Evolutionary conservation across 768 basidiomycete genomes (phyloP), one percentile per base, ranked within the genome.

Genomic region (Lactarius hengduanensis): DNA sequence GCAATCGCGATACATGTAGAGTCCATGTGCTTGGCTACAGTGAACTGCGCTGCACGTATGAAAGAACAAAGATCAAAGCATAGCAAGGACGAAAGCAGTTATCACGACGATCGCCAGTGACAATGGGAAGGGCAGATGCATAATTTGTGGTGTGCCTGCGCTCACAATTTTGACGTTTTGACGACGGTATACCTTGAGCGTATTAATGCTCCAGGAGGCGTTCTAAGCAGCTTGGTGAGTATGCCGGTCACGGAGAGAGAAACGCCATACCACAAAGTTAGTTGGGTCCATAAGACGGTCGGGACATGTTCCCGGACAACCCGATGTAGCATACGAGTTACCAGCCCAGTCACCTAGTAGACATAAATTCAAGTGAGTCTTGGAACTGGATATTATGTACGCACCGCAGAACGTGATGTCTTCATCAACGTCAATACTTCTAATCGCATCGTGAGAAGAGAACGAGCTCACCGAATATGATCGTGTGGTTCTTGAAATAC

Each of bases 361-460:
- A 62, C 32, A 50, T 41, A 73, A 70, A 59, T 50, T 62, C 9
- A 62, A 16, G 45, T 65, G 59, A 59, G 28, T 41, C 20, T 36
- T 28, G 60, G 22, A 63, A 63, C 64, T 60, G 63, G 61, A 16
- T 18, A 45, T 26, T 32, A 30, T 67, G 36, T 67, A 62, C 81
- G 73, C 74, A 87, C 90, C 91, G 71, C 91, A 92, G 71, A 92
- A 90, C 2, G 91, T 92, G 70, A 92, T 91, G 73, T 92, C 90
- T 92, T 62, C 63, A 20, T 53, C 18, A 32, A 62, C 32, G 26
- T 66, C 54, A 55, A 57, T 20, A 60, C 26, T 15, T 16, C 50
- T 20, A 60, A 70, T 26, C 59, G 36, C 18, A 28, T 55, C n/a
- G 32, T 41, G 26, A 4, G 20, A 56, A 16, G 50, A 32, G 47